Percentiles rank a stretch among this genome's conserved stretches.
Conservation (phyloP, 1,284 basidiomycete species). For the Marasmius tenuissimus region DNA sequence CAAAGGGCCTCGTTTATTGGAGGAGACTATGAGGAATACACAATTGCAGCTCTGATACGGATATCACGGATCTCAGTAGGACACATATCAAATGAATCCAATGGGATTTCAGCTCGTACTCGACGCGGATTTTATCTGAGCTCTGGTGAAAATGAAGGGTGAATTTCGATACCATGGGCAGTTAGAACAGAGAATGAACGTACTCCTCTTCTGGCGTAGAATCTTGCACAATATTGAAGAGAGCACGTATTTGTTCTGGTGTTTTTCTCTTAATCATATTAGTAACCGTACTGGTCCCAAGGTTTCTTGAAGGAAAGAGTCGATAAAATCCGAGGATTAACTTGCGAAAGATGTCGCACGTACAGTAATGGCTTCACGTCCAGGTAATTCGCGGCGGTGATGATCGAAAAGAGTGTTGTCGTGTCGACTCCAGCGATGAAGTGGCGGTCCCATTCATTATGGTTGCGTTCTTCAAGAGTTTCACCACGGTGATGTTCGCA, state of each 20-base stretch:
- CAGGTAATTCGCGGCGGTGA: slow-evolving; percentile 98
- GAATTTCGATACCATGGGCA: no score
- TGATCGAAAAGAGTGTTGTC: slow-evolving; percentile 98
- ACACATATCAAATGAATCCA: no score
- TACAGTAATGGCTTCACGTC: slow-evolving; percentile 99
- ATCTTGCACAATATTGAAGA: slow-evolving; percentile 98
- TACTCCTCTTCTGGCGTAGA: slow-evolving; percentile 98
- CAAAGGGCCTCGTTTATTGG: no score
- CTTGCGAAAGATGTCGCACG: slow-evolving; percentile 28
- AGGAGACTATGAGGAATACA: no score
- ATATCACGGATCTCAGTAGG: no score
- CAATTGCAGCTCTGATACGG: no score
- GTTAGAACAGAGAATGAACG: no score
- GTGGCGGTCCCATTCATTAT: slow-evolving; percentile 96
- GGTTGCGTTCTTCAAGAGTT: slow-evolving; percentile 82
- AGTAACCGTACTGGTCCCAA: slow-evolving; percentile 99
- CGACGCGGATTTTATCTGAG: no score
- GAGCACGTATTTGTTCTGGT: slow-evolving; percentile 92
- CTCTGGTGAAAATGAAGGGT: no score
- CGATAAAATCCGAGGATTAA: background rate
- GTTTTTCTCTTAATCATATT: slow-evolving; percentile 99
- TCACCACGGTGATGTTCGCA: slow-evolving; percentile 98
- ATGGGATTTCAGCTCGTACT: no score
- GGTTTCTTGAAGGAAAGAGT: slow-evolving; percentile 64
- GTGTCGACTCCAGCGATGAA: slow-evolving; percentile 92